These are phyloP conservation scores for Viridothelium virens DNA, from an alignment of 495 filamentous ascomycete genomes.

Conservation along the genomic window DNA sequence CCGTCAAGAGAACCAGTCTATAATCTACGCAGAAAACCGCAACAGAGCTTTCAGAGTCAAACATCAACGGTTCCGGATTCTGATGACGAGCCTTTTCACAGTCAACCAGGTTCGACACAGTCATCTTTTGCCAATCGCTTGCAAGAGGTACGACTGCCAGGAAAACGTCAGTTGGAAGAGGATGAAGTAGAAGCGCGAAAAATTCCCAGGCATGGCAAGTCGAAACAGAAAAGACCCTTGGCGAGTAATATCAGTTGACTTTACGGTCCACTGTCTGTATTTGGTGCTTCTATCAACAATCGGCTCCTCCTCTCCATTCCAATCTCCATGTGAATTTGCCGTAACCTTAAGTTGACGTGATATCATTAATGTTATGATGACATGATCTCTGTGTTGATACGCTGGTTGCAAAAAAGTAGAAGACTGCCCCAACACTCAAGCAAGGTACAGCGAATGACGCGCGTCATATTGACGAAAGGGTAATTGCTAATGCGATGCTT, in stretches of 20 bases:
- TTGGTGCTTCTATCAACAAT: slow-evolving; percentile 7
- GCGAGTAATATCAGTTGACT: background rate
- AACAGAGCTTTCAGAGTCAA: slow-evolving; percentile 10
- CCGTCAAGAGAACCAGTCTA: slow-evolving; percentile 9
- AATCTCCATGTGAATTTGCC: background rate
- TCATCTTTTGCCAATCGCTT: slow-evolving; percentile 4
- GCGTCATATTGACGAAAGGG: too few species aligned
- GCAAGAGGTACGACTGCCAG: background rate
- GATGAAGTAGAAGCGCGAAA: slow-evolving; percentile 7
- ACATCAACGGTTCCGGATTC: slow-evolving; percentile 8
- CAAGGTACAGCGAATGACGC: too few species aligned
- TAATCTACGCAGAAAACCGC: background rate
- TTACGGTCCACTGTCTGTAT: background rate
- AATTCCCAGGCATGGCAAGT: slow-evolving; percentile 4
- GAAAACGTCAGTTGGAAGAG: slow-evolving; percentile 1
- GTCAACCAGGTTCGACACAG: background rate
- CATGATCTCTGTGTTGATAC: too few species aligned
- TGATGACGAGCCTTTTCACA: slow-evolving; percentile 3
- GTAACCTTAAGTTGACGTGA: too few species aligned
- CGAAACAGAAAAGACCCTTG: background rate
- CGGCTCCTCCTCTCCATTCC: background rate
- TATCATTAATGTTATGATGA: too few species aligned
- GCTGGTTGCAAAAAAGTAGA: too few species aligned
- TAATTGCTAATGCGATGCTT: too few species aligned
- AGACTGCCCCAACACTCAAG: too few species aligned